phyloP scores from a whole-genome alignment of 306 rosid genomes.

The Chamaecrista fasciculata region DNA sequence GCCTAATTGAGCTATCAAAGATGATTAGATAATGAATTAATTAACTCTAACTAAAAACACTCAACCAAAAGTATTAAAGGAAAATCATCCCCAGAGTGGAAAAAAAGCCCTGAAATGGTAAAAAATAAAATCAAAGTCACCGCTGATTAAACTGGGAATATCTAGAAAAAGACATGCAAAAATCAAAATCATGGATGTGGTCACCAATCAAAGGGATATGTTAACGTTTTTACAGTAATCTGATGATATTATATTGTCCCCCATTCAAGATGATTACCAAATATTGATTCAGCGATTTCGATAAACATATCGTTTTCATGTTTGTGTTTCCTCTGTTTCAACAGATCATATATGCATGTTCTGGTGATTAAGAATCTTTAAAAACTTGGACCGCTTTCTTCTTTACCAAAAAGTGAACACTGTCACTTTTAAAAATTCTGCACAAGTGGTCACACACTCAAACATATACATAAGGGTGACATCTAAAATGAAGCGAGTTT shows the following conservation, averaged over 20 bases:
- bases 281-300: conserved; percentile 32
- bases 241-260: conserved; percentile 15
- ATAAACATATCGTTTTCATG: conserved; percentile 37
- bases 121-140: neutral
- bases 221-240: conserved; percentile 15
- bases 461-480: too few relatives aligned
- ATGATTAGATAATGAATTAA: conserved; percentile 9
- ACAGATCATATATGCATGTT: conserved; percentile 11
- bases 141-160: conserved; percentile 15
- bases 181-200: conserved; percentile 10
- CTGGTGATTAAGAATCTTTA: neutral
- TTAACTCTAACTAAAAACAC: conserved; percentile 20
- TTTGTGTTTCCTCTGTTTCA: neutral
- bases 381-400: neutral
- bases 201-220: conserved; percentile 14
- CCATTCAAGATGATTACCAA: conserved; percentile 28
- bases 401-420: neutral
- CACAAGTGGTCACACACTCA: neutral
- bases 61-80: conserved; percentile 14
- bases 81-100: neutral
- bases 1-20: conserved; percentile 34
- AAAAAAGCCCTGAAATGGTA: neutral
- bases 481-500: neutral
- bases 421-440: conserved; percentile 4
- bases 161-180: conserved; percentile 29